These are phyloP conservation scores for Penicillium sp. DNA, from an alignment of 2,329 filamentous ascomycete genomes.

Conservation along the genomic window DNA sequence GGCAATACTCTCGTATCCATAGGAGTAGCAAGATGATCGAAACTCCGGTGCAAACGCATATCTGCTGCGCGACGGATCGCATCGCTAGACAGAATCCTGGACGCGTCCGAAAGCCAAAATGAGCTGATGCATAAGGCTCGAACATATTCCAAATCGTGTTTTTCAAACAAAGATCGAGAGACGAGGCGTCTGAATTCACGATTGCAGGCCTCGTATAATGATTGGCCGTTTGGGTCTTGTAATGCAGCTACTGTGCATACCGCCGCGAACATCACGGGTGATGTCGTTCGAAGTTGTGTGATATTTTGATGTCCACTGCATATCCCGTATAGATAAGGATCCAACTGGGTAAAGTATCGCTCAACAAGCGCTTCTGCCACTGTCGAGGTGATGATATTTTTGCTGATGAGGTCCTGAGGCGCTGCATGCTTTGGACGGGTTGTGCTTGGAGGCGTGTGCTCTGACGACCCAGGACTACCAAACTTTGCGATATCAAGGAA, in stretches of 20 bases:
- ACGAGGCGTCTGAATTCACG: slow-evolving; percentile 51
- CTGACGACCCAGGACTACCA: slow-evolving; percentile 33
- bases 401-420: slow-evolving; percentile 48
- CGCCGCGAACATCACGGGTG: slow-evolving; percentile 47
- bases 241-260: slow-evolving; percentile 52
- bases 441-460: slow-evolving; percentile 29
- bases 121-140: slow-evolving; percentile 53
- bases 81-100: slow-evolving; percentile 39
- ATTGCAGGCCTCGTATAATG: slow-evolving; percentile 42
- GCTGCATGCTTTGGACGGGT: slow-evolving; percentile 15
- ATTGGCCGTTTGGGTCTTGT: slow-evolving; percentile 41
- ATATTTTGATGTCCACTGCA: slow-evolving; percentile 45
- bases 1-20: slow-evolving; percentile 18
- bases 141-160: slow-evolving; percentile 49
- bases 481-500: slow-evolving; percentile 40
- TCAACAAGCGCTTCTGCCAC: slow-evolving; percentile 48
- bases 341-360: slow-evolving; percentile 48
- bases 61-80: slow-evolving; percentile 35
- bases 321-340: slow-evolving; percentile 52
- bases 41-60: slow-evolving; percentile 41
- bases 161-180: slow-evolving; percentile 51
- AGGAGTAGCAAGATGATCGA: slow-evolving; percentile 34
- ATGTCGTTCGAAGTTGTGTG: slow-evolving; percentile 43
- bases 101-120: slow-evolving; percentile 57
- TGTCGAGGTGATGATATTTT: slow-evolving; percentile 44